Base-by-base conservation (phyloP, 768 basidiomycete genomes). In the Trametes villosa region DNA sequence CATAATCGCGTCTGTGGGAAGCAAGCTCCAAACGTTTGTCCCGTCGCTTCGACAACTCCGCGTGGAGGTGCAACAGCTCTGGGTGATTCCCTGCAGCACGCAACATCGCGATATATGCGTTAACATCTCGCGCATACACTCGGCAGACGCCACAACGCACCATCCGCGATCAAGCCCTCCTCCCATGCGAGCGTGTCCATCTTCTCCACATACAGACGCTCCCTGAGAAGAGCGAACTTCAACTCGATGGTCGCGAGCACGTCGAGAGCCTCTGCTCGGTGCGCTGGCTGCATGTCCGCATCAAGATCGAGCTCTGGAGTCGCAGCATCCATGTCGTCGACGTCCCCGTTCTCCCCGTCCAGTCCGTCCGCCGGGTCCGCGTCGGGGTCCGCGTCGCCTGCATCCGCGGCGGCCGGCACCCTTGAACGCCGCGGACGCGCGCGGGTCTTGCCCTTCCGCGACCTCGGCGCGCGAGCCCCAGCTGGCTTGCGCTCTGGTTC, bases 151-250 rank as follows among this genome's bases (percentile, higher is more conserved):
- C 40, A 45, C 50, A 59, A 56, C 86, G 66, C 65, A 94, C 95
- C 91, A 42, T 88, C 83, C 29, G 83, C 78, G 24, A 98, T 81
- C 67, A 95, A 78, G 15, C 83, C 77, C 69, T 98, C 94, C 73
- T 98, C 96, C 85, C 88, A 89, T 33, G 91, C 89, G 9, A 96
- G 77, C 4, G 85, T 86, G 40, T 94, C 91, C 93, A 98, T 94
- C 72, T 95, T 91, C 76, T 98, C 96, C 20, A 98, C 81, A 72
- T 96, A 98, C 17, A 98, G 79, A 50, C 86, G 80, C 71, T 98
- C 95, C 47, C 96, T 77, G 57, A 98, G 74, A 31, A 90, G 75
- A 0, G 96, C 95, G 73, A 95, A 97, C 69, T 92, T 93, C 75
- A 98, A 85, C 70, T 99, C 96, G 66, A 99, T 96, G 45, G 80